A percentile compares a stretch with the other conserved stretches of the same genome.
phyloP scores from a whole-genome alignment of 371 early-diverging fungal genomes.

The Rhizopus stolonifer region DNA sequence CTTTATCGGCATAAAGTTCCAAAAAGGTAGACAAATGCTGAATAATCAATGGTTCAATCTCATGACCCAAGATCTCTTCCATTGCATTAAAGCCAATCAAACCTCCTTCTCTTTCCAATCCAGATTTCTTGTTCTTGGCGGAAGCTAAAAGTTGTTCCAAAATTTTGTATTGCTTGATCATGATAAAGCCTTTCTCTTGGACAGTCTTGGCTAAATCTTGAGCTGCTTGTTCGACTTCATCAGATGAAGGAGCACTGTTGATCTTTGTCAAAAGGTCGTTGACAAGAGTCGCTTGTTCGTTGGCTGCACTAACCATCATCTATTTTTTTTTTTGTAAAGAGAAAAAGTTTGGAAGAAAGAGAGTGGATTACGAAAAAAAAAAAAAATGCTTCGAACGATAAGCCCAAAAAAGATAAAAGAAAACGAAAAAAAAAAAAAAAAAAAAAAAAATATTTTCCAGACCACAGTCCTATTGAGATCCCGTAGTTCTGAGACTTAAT shows the following conservation, averaged over 20 bases:
- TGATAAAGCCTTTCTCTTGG: slow-evolving; percentile 50
- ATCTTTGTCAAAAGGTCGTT: slow-evolving; percentile 52
- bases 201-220: slow-evolving; percentile 52
- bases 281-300: slow-evolving; percentile 31
- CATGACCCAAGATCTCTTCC: slow-evolving; percentile 52
- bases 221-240: slow-evolving; percentile 60
- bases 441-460: no score
- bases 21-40: slow-evolving; percentile 56
- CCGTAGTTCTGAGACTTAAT: no score
- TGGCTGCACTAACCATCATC: slow-evolving; percentile 27
- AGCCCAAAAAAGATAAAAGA: neutral
- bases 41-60: slow-evolving; percentile 65
- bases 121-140: slow-evolving; percentile 70
- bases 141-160: slow-evolving; percentile 55
- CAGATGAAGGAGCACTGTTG: slow-evolving; percentile 58
- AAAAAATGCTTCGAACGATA: neutral
- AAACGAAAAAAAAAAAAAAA: neutral
- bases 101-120: slow-evolving; percentile 71
- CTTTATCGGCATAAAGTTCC: slow-evolving; percentile 74
- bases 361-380: slow-evolving; percentile 1
- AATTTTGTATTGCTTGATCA: slow-evolving; percentile 58
- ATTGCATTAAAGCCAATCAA: slow-evolving; percentile 70
- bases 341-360: neutral
- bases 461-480: no score
- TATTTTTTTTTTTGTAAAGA: slow-evolving; percentile 1